These are phyloP conservation scores for Pythium rishiriense DNA, from an alignment of 352 stramenopile species.

Conservation along the genomic window DNA sequence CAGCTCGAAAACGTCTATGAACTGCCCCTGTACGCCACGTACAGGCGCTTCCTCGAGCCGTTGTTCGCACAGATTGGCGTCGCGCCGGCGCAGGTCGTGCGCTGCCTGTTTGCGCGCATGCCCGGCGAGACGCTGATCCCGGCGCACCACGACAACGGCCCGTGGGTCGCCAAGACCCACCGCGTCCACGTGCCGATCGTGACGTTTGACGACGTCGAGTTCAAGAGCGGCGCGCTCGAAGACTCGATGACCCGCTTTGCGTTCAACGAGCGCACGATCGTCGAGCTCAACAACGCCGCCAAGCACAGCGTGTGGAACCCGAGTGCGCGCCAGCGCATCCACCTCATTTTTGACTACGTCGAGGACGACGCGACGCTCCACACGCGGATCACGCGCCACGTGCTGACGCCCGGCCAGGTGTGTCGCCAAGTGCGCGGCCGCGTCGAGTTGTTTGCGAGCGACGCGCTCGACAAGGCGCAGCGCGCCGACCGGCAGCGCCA, in stretches of 20 bases:
- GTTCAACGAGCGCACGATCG: conserved; percentile 90
- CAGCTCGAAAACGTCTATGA: conserved; percentile 92
- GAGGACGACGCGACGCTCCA: conserved; percentile 37
- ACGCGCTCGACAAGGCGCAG: conserved; percentile 28
- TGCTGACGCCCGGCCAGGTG: conserved; percentile 39
- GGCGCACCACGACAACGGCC: conserved; percentile 94
- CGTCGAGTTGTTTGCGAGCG: conserved; percentile 40
- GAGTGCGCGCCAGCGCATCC: conserved; percentile 81
- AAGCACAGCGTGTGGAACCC: conserved; percentile 94
- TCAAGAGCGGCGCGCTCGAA: conserved; percentile 63
- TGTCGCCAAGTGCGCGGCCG: conserved; percentile 57
- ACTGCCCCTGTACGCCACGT: conserved; percentile 87
- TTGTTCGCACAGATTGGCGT: conserved; percentile 76
- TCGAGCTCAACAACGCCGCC: conserved; percentile 97
- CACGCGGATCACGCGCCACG: conserved; percentile 26
- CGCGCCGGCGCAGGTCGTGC: conserved; percentile 66
- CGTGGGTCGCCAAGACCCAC: conserved; percentile 93
- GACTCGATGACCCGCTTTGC: conserved; percentile 61
- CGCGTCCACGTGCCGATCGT: conserved; percentile 94
- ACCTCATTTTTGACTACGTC: conserved; percentile 98
- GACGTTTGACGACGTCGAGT: conserved; percentile 68
- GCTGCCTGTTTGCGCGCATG: conserved; percentile 93
- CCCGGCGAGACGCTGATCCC: conserved; percentile 92
- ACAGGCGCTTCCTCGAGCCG: conserved; percentile 44
- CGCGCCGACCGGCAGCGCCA: conserved; percentile 28